Percentiles rank a stretch among this genome's conserved stretches.
phyloP scores from a whole-genome alignment of 1,139 yeast species.

The Suhomyces kunorum region DNA sequence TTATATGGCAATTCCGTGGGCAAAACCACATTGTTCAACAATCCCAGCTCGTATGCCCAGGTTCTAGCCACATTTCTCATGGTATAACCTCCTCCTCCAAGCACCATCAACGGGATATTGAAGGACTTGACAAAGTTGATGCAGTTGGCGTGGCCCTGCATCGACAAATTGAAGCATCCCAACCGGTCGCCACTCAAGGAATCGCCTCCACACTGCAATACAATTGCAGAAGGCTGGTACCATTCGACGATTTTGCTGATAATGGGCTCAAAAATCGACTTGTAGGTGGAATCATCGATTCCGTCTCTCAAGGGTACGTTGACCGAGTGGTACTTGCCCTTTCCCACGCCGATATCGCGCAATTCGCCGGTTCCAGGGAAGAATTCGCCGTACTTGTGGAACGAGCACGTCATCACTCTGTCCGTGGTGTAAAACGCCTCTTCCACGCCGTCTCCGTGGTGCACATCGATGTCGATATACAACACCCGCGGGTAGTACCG shows the following conservation, averaged over 20 bases:
- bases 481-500: constrained; percentile 91
- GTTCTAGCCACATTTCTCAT: constrained; percentile 95
- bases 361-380: constrained; percentile 96
- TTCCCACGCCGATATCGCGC: constrained; percentile 84
- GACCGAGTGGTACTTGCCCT: constrained; percentile 83
- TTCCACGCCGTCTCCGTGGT: constrained; percentile 98
- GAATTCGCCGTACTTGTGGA: constrained; percentile 95
- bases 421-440: constrained; percentile 97
- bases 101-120: constrained; percentile 83
- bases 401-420: constrained; percentile 95
- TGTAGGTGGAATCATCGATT: constrained; percentile 85
- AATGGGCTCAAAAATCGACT: constrained; percentile 84
- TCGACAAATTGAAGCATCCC: constrained; percentile 89
- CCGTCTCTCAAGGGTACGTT: constrained; percentile 92
- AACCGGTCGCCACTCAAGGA: constrained; percentile 87
- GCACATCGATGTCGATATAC: constrained; percentile 93
- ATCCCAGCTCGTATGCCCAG: constrained; percentile 94
- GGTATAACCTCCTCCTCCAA: constrained; percentile 98
- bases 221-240: constrained; percentile 93
- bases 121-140: constrained; percentile 85
- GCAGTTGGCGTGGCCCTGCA: constrained; percentile 95
- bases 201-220: constrained; percentile 91
- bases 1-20: constrained; percentile 89
- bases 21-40: constrained; percentile 76
- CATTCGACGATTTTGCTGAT: constrained; percentile 81